Evolutionary conservation across 805 yeast species (phyloP).

Genomic region (Hanseniaspora thailandica): DNA sequence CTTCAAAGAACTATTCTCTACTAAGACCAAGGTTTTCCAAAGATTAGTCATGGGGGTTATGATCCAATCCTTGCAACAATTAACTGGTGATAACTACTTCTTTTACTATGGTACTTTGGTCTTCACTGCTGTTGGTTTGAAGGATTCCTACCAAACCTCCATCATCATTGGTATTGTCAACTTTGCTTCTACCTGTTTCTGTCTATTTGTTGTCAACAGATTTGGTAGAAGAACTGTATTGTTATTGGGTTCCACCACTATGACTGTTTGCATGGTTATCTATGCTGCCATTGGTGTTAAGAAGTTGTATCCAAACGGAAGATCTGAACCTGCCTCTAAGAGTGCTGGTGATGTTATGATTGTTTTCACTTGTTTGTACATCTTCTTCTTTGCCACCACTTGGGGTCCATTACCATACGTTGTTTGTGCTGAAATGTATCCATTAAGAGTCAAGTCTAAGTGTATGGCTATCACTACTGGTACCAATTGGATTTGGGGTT

Average conservation of each 20-base stretch:
- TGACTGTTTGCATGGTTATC: conserved; percentile 35
- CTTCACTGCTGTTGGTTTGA: conserved; percentile 49
- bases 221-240: conserved; percentile 42
- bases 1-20: conserved; percentile 54
- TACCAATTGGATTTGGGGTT: conserved; percentile 56
- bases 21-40: conserved; percentile 48
- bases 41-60: conserved; percentile 41
- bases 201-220: conserved; percentile 41
- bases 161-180: conserved; percentile 50
- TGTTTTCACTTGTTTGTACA: conserved; percentile 55
- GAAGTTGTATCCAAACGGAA: conserved; percentile 33
- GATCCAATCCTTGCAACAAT: conserved; percentile 54
- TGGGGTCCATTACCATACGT: conserved; percentile 65
- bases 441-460: conserved; percentile 53
- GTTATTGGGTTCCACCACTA: conserved; percentile 39
- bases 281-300: conserved; percentile 56
- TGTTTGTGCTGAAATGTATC: conserved; percentile 57
- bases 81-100: conserved; percentile 56
- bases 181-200: conserved; percentile 44
- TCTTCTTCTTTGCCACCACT: conserved; percentile 60
- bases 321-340: conserved; percentile 31
- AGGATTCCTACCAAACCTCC: conserved; percentile 48
- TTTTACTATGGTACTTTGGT: conserved; percentile 57
- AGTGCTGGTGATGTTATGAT: conserved; percentile 61
- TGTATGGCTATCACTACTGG: conserved; percentile 50